Conservation (phyloP, 2,329 filamentous ascomycete species). For the Ophiostoma montium region DNA sequence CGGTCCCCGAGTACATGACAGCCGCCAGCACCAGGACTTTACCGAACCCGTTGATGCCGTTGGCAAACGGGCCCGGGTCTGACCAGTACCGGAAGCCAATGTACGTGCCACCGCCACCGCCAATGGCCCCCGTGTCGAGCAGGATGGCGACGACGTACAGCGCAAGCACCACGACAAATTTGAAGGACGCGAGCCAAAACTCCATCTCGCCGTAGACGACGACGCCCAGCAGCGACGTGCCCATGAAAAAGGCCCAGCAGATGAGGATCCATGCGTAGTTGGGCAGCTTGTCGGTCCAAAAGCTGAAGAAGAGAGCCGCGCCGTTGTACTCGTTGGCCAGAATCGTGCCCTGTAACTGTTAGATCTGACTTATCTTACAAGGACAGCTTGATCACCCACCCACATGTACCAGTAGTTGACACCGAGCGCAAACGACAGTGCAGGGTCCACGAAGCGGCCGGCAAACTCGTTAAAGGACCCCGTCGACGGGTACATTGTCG, state of each 20-base stretch:
- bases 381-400: background rate
- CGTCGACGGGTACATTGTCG: constrained; percentile 44
- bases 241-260: constrained; percentile 22
- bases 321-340: constrained; percentile 13
- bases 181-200: constrained; percentile 30
- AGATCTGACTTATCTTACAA: too few relatives aligned
- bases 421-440: constrained; percentile 31
- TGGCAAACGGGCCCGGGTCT: constrained; percentile 38
- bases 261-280: constrained; percentile 30
- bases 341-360: background rate
- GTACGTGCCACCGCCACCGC: constrained; percentile 14
- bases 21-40: constrained; percentile 24
- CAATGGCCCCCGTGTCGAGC: constrained; percentile 25
- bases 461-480: constrained; percentile 35
- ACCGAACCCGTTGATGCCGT: constrained; percentile 30
- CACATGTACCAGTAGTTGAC: constrained; percentile 37
- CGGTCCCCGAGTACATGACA: constrained; percentile 16
- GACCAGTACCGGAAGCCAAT: constrained; percentile 27
- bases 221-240: constrained; percentile 21
- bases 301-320: constrained; percentile 24
- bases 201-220: constrained; percentile 29
- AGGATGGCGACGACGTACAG: constrained; percentile 35
- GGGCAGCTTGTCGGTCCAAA: constrained; percentile 31
- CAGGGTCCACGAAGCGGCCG: constrained; percentile 29
- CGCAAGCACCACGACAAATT: constrained; percentile 21